Evolutionary conservation across 73 alveolate genomes (phyloP).

Genomic region (Blepharisma japonicum): DNA sequence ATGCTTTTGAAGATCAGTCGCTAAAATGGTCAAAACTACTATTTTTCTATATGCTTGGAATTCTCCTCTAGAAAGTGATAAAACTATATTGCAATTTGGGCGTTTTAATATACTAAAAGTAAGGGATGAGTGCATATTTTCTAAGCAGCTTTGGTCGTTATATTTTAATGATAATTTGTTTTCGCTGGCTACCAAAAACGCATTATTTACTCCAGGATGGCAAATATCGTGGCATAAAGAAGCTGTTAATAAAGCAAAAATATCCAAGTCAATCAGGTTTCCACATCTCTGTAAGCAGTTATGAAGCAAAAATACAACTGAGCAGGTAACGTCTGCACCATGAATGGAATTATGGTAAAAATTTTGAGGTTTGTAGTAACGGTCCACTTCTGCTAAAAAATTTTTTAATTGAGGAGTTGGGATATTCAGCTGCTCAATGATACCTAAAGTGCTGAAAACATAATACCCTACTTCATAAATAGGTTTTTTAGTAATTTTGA

Average conservation of each 20-base stretch:
- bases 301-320: background rate
- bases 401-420: background rate
- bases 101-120: conserved; percentile 67
- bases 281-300: conserved; percentile 15
- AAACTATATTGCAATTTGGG: conserved; percentile 35
- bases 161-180: conserved; percentile 47
- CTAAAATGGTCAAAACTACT: conserved; percentile 43
- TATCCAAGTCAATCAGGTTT: conserved; percentile 22
- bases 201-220: conserved; percentile 58
- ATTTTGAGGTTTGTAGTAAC: background rate
- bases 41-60: conserved; percentile 47
- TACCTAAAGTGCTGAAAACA: background rate
- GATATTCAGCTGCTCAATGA: background rate
- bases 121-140: conserved; percentile 66
- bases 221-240: conserved; percentile 41
- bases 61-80: conserved; percentile 48
- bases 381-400: conserved; percentile 15
- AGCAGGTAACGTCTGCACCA: conserved; percentile 30
- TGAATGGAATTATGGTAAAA: conserved; percentile 30
- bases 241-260: conserved; percentile 40
- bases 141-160: conserved; percentile 51
- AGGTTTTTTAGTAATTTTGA: conserved; percentile 2
- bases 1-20: conserved; percentile 59
- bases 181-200: conserved; percentile 34
- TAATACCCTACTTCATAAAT: conserved; percentile 16